Evolutionary conservation across 2,329 filamentous ascomycete genomes (phyloP).

Genomic region (Septoria petroselini): DNA sequence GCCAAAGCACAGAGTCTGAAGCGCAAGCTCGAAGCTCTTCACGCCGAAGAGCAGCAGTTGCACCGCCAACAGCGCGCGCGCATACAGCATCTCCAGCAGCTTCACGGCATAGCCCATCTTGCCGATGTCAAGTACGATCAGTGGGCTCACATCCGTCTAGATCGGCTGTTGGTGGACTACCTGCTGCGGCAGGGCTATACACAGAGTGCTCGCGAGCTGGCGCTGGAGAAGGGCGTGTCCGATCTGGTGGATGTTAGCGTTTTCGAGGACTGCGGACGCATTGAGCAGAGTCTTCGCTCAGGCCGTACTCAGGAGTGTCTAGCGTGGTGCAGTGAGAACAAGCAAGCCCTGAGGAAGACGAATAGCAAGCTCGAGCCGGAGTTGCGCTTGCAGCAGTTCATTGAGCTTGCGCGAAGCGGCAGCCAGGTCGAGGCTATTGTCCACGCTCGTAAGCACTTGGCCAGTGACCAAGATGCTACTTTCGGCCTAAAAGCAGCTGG

Average conservation of each 20-base stretch:
- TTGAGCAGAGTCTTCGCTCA: conserved; percentile 66
- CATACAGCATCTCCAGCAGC: conserved; percentile 73
- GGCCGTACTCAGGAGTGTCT: conserved; percentile 75
- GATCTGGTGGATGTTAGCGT: conserved; percentile 85
- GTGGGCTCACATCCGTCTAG: conserved; percentile 79
- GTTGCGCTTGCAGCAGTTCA: conserved; percentile 89
- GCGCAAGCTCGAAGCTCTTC: conserved; percentile 73
- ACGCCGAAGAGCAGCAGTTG: conserved; percentile 74
- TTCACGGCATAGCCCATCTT: conserved; percentile 75
- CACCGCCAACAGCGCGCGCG: conserved; percentile 73
- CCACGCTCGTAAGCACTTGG: conserved; percentile 79
- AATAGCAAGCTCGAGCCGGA: conserved; percentile 89
- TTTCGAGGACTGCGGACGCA: conserved; percentile 76
- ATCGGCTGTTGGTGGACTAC: conserved; percentile 88
- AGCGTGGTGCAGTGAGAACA: conserved; percentile 89
- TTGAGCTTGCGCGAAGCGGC: conserved; percentile 75
- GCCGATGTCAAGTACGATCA: conserved; percentile 91
- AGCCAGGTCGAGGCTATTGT: conserved; percentile 73
- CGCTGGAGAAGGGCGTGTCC: conserved; percentile 69
- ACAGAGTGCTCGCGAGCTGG: conserved; percentile 71
- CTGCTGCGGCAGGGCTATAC: conserved; percentile 79
- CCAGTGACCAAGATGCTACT: conserved; percentile 66
- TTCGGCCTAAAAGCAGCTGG: conserved; percentile 71
- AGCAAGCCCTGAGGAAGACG: conserved; percentile 84
- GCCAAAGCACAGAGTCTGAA: conserved; percentile 80